phyloP scores from a whole-genome alignment of 2,329 filamentous ascomycete species.

The Alternaria consortialis region DNA sequence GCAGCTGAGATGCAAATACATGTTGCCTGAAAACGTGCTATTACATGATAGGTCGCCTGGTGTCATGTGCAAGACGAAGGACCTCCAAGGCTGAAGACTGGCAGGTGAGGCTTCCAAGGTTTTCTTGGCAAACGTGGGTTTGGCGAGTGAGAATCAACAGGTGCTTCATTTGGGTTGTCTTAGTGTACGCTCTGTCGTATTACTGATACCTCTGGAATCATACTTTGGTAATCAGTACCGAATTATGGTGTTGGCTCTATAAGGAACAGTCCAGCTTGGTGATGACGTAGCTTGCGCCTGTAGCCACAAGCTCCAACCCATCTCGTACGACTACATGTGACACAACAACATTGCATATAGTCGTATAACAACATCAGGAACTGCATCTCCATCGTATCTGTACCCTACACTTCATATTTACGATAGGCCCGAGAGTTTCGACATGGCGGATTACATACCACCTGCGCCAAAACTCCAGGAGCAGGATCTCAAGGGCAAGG shows the following conservation, averaged over 20 bases:
- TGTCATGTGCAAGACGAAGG: no score
- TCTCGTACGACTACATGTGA: neutral
- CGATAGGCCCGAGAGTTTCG: neutral
- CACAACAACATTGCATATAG: neutral
- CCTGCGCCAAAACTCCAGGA: conserved; percentile 31
- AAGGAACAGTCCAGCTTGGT: neutral
- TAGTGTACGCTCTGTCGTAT: no score
- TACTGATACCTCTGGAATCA: no score
- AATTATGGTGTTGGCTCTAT: neutral
- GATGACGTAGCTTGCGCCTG: conserved; percentile 1
- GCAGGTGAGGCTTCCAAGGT: no score
- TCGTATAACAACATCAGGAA: neutral
- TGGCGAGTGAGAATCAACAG: no score
- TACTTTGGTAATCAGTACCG: no score
- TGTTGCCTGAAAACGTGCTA: no score
- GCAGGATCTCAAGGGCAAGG: conserved; percentile 42
- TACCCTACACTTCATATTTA: neutral
- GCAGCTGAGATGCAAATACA: no score
- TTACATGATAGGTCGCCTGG: no score
- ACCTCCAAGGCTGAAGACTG: no score
- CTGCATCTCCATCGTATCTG: neutral
- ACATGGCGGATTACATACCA: conserved; percentile 35
- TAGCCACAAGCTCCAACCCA: conserved; percentile 4
- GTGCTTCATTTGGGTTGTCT: no score
- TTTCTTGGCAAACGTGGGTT: no score